phyloP scores from a whole-genome alignment of 495 filamentous ascomycete genomes.

The Entonaema liquescens region DNA sequence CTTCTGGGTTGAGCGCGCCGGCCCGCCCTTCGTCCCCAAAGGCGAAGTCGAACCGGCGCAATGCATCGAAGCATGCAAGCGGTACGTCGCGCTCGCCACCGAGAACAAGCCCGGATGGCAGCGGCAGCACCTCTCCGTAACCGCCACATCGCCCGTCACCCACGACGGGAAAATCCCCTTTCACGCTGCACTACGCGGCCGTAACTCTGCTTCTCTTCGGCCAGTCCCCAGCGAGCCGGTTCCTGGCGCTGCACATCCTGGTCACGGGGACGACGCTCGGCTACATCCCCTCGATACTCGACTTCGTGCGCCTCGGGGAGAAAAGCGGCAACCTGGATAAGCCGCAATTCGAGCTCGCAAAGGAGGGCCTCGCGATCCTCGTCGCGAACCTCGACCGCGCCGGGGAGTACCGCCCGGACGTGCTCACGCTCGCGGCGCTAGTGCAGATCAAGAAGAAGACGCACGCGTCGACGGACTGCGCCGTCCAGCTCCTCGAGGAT shows the following conservation, averaged over 20 bases:
- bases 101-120: conserved; percentile 4
- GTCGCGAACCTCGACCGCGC: neutral
- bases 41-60: conserved; percentile 33
- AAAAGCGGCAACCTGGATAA: neutral
- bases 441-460: neutral
- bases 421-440: conserved; percentile 31
- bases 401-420: conserved; percentile 34
- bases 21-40: conserved; percentile 15
- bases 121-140: neutral
- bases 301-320: conserved; percentile 15
- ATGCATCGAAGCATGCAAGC: conserved; percentile 29
- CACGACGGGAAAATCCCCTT: conserved; percentile 5
- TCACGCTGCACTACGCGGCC: conserved; percentile 33
- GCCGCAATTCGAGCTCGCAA: conserved; percentile 21
- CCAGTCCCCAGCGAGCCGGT: too few species aligned
- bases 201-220: neutral
- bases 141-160: neutral
- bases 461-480: conserved; percentile 5
- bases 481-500: conserved; percentile 17
- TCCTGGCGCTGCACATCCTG: conserved; percentile 31
- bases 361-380: conserved; percentile 11
- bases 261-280: conserved; percentile 6
- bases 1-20: conserved; percentile 34
- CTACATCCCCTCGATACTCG: conserved; percentile 35
- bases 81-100: conserved; percentile 41